Conservation (phyloP, 2,329 filamentous ascomycete genomes). For the Xylariaceae sp. region DNA sequence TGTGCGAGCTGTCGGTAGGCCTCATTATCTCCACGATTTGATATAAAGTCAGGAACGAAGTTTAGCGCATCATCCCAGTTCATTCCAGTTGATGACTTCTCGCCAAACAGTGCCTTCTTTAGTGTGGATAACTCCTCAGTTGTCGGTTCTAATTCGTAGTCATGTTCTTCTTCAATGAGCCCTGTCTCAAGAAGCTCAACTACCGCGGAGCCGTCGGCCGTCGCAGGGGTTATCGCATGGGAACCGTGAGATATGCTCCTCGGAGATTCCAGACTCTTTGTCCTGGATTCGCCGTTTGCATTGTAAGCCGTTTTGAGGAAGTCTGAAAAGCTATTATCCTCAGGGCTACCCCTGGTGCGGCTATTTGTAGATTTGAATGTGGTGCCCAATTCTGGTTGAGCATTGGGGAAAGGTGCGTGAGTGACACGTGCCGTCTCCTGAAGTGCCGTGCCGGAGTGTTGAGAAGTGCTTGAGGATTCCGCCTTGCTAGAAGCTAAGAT, state of each 20-base stretch:
- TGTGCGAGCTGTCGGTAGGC: slow-evolving; percentile 23
- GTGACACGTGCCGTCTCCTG: slow-evolving; percentile 22
- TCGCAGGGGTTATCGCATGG: slow-evolving; percentile 3
- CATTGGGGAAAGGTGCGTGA: background rate
- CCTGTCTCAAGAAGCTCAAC: slow-evolving; percentile 27
- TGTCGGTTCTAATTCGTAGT: slow-evolving; percentile 19
- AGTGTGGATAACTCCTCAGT: slow-evolving; percentile 22
- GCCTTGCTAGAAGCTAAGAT: slow-evolving; percentile 22
- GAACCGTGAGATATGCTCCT: slow-evolving; percentile 12
- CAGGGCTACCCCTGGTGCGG: slow-evolving; percentile 29
- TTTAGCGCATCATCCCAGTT: slow-evolving; percentile 48
- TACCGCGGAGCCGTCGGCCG: slow-evolving; percentile 29
- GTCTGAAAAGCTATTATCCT: slow-evolving; percentile 36
- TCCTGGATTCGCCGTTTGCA: slow-evolving; percentile 6
- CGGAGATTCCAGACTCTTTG: slow-evolving; percentile 21
- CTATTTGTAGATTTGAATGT: slow-evolving; percentile 30
- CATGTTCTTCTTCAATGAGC: slow-evolving; percentile 22
- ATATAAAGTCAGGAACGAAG: slow-evolving; percentile 46
- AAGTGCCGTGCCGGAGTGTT: slow-evolving; percentile 2
- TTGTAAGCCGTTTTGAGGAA: slow-evolving; percentile 33
- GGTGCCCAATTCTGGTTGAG: slow-evolving; percentile 5
- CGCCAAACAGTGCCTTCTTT: slow-evolving; percentile 28
- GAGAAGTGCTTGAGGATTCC: slow-evolving; percentile 17
- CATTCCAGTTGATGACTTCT: slow-evolving; percentile 3
- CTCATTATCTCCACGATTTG: slow-evolving; percentile 12